Percentiles rank a stretch among this genome's conserved stretches.
Conservation (phyloP, 2,329 filamentous ascomycete genomes). For the Fusarium sp. region DNA sequence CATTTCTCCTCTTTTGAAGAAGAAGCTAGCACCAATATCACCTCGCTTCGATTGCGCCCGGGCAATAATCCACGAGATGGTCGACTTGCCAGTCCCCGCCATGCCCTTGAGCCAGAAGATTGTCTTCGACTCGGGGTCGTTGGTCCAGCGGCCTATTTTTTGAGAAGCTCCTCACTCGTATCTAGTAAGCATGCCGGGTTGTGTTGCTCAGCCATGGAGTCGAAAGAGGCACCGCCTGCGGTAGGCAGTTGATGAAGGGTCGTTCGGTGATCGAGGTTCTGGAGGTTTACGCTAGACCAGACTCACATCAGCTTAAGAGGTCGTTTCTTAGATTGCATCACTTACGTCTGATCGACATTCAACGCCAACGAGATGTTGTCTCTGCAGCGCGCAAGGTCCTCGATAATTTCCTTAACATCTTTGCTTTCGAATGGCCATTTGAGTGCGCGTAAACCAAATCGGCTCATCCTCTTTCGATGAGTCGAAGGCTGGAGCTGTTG, state of each 20-base stretch:
- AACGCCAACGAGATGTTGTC: background rate
- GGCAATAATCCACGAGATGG: conserved; percentile 60
- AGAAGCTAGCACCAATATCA: no score
- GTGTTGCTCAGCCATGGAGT: conserved; percentile 55
- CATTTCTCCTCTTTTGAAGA: conserved; percentile 53
- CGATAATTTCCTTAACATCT: background rate
- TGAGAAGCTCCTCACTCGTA: conserved; percentile 54
- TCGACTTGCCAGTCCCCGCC: conserved; percentile 59
- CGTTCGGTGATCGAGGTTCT: background rate
- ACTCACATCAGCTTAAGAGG: background rate
- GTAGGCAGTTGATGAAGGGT: background rate
- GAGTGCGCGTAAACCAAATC: conserved; percentile 36
- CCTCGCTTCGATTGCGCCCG: background rate
- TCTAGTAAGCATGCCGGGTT: conserved; percentile 50
- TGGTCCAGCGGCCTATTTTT: conserved; percentile 25
- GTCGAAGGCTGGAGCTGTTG: background rate
- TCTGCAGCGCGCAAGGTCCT: background rate
- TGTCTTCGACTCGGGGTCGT: conserved; percentile 35
- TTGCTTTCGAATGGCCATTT: conserved; percentile 25
- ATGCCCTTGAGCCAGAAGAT: conserved; percentile 59
- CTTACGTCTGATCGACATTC: background rate
- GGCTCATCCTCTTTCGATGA: background rate
- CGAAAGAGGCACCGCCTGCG: conserved; percentile 50
- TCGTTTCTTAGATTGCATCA: background rate
- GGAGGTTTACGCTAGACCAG: background rate